A percentile compares a stretch with the other conserved stretches of the same genome.
Conservation (phyloP, 305 asterid species). For the Galium porrigens region DNA sequence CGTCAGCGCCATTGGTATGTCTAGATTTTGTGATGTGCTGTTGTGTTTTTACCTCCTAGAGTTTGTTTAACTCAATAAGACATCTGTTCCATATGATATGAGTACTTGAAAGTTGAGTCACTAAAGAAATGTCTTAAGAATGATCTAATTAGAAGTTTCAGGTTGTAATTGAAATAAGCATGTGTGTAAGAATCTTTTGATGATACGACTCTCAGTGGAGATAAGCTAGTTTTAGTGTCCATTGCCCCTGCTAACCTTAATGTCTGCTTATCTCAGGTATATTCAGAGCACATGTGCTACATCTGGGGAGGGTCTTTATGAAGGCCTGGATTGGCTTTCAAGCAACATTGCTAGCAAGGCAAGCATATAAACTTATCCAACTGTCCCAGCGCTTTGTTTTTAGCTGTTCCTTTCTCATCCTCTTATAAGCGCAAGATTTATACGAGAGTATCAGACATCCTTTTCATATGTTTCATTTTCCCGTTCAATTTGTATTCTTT, state of each 20-base stretch:
- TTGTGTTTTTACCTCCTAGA: neutral
- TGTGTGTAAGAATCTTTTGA: neutral
- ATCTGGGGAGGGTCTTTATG: slow-evolving; percentile 26
- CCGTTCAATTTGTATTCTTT: neutral
- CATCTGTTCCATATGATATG: neutral
- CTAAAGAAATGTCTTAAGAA: neutral
- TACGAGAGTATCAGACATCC: too few species aligned
- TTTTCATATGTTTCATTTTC: neutral
- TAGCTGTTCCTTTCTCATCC: neutral
- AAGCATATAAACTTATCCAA: slow-evolving; percentile 3
- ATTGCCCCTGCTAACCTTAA: neutral
- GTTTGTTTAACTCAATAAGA: neutral
- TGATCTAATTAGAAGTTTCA: neutral
- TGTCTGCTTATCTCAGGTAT: slow-evolving; percentile 14
- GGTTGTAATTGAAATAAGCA: neutral
- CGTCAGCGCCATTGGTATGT: slow-evolving; percentile 24
- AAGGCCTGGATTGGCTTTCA: slow-evolving; percentile 26
- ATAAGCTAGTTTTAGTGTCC: neutral
- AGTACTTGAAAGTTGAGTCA: neutral
- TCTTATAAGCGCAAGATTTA: neutral
- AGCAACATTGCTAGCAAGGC: slow-evolving; percentile 25
- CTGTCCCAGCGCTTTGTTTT: neutral
- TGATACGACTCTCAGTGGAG: too few species aligned
- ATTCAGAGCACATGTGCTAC: slow-evolving; percentile 25
- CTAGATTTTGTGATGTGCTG: neutral